These are phyloP conservation scores for Sambucus nigra DNA, from an alignment of 129 eudicot species.

Conservation along the genomic window DNA sequence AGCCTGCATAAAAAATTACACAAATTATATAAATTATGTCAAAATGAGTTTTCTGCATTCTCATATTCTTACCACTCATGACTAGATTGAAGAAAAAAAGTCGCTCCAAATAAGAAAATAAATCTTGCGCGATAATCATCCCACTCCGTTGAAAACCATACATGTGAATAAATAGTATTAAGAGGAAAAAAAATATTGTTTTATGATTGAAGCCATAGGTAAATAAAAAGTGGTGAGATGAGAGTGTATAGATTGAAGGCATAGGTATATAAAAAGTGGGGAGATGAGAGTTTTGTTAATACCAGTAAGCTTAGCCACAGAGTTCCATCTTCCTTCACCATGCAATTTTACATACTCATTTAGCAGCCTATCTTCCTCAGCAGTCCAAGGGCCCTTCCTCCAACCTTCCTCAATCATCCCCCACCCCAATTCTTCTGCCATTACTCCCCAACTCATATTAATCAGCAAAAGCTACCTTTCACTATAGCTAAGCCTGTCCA, in stretches of 20 bases:
- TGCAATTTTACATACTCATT: slow-evolving; percentile 62
- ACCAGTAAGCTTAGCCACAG: slow-evolving; percentile 77
- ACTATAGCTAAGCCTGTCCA: slow-evolving; percentile 15
- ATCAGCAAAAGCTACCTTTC: neutral
- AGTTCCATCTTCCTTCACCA: slow-evolving; percentile 95
- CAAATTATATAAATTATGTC: too few relatives aligned
- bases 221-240: neutral
- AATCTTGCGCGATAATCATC: too few relatives aligned
- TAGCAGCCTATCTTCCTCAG: slow-evolving; percentile 80
- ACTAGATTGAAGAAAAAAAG: too few relatives aligned
- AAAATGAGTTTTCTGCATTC: neutral
- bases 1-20: slow-evolving; percentile 35
- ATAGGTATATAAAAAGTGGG: neutral
- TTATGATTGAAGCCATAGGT: too few relatives aligned
- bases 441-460: slow-evolving; percentile 28
- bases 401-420: slow-evolving; percentile 53
- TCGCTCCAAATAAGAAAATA: too few relatives aligned
- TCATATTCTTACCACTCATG: too few relatives aligned
- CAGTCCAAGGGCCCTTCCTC: slow-evolving; percentile 95
- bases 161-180: too few relatives aligned
- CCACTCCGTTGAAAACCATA: too few relatives aligned
- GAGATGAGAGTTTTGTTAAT: neutral
- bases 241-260: neutral
- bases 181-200: too few relatives aligned
- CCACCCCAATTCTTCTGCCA: slow-evolving; percentile 40